Evolutionary conservation across 1,139 yeast genomes (phyloP).

Genomic region (Arxiozyma slooffiae): DNA sequence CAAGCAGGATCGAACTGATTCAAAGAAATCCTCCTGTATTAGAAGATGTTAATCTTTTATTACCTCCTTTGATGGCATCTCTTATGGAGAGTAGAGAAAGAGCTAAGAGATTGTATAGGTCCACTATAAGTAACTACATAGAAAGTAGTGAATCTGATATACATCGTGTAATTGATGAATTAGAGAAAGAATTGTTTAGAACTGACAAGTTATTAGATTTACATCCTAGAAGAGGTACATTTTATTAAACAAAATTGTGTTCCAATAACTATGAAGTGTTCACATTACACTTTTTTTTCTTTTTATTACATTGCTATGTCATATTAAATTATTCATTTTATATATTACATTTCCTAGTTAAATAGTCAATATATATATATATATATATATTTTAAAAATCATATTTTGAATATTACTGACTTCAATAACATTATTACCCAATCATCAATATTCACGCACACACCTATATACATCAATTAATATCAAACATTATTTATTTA

Average conservation of each 20-base stretch:
- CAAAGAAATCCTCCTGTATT: slow-evolving; percentile 7
- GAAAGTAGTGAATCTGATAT: slow-evolving; percentile 13
- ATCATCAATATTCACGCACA: no score
- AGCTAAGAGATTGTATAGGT: slow-evolving; percentile 17
- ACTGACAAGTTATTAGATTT: slow-evolving; percentile 14
- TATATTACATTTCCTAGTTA: neutral
- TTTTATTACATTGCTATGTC: neutral
- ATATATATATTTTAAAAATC: no score
- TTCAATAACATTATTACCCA: neutral
- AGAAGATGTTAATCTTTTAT: slow-evolving; percentile 2
- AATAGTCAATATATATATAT: neutral
- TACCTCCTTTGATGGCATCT: slow-evolving; percentile 14
- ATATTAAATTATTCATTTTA: no score
- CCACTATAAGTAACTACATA: slow-evolving; percentile 10
- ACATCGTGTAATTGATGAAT: slow-evolving; percentile 9
- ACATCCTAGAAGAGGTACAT: slow-evolving; percentile 16
- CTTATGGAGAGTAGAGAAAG: slow-evolving; percentile 15
- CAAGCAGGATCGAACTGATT: slow-evolving; percentile 10
- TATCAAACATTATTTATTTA: no score
- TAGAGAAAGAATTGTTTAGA: slow-evolving; percentile 13
- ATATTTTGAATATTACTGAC: no score
- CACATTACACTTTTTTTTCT: no score
- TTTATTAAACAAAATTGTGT: slow-evolving; percentile 5
- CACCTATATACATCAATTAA: no score
- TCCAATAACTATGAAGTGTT: no score